Base-by-base conservation (phyloP, 495 filamentous ascomycete species). In the Penicillium canariense region DNA sequence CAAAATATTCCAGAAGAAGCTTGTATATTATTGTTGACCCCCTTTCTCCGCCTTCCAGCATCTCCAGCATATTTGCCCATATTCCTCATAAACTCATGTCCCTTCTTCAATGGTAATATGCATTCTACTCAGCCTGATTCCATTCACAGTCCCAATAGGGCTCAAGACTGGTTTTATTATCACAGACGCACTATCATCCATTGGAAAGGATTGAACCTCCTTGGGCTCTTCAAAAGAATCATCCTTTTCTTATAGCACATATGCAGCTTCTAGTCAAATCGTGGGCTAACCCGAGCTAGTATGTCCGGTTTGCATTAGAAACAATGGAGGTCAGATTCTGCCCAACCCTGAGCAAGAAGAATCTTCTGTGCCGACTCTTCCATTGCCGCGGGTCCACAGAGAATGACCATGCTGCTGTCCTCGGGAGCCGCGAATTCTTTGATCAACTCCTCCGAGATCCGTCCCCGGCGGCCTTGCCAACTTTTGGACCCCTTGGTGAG, bases 371-470 rank as follows among this genome's bases (percentile, higher is more conserved):
- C 84, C 55, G 74, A 82, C 68, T 85, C 85, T 72, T 96, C 90
- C 74, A 97, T 75, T 10, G 83, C 71, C 57, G 81, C 83, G 0
- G 93, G 93, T 9, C 93, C 93, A 75, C 93, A 97, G 38, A 96
- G 78, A 54, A 97, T 65, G 34, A 87, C 87, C 77, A 97, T 71
- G 5, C 79, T 76, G 26, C 85, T 81, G 2, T 72, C 77, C 34
- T 73, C 75, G 3, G 63, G 69, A 8, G 52, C 49, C 7, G 84
- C 81, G 66, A 89, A 83, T 58, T 82, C 74, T 55, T 80, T 73
- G 34, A 94, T 69, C 46, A 96, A 61, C 9, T 75, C 76, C 58
- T 69, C 75, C 30, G 78, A 78, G 48, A 97, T 85, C 49, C 91
- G 73, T 0, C 93, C 93, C 44, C 70, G 77, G 34, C 84, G 66